phyloP scores from a whole-genome alignment of 345 rosid species.

The Gossypium bickii region DNA sequence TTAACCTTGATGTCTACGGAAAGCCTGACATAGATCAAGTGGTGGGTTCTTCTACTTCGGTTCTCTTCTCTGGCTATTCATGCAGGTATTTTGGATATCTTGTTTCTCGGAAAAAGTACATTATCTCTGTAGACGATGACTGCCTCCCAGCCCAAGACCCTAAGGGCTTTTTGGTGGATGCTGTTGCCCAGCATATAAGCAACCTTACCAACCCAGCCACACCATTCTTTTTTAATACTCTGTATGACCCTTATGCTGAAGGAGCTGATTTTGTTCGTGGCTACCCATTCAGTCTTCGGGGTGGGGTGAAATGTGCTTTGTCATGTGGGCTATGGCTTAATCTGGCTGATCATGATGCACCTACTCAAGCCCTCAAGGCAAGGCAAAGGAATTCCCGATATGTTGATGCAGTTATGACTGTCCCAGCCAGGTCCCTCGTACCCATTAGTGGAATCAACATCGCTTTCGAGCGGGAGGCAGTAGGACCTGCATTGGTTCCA shows the following conservation, averaged over 20 bases:
- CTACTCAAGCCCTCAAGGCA: slow-evolving; percentile 95
- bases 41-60: slow-evolving; percentile 53
- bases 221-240: slow-evolving; percentile 93
- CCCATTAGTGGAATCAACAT: slow-evolving; percentile 91
- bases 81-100: slow-evolving; percentile 93
- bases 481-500: slow-evolving; percentile 81
- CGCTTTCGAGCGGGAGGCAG: slow-evolving; percentile 65
- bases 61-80: slow-evolving; percentile 75
- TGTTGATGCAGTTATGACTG: slow-evolving; percentile 86
- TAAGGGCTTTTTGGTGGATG: slow-evolving; percentile 62
- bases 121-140: slow-evolving; percentile 79
- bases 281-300: slow-evolving; percentile 86
- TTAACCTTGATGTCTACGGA: slow-evolving; percentile 56
- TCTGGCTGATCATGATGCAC: slow-evolving; percentile 88
- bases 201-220: slow-evolving; percentile 83
- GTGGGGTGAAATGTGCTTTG: slow-evolving; percentile 71
- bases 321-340: slow-evolving; percentile 98
- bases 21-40: slow-evolving; percentile 62
- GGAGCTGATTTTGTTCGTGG: slow-evolving; percentile 98
- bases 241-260: slow-evolving; percentile 72
- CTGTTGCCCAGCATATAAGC: slow-evolving; percentile 64
- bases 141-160: slow-evolving; percentile 78
- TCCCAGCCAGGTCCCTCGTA: slow-evolving; percentile 56
- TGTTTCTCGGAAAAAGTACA: slow-evolving; percentile 70
- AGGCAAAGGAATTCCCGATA: slow-evolving; percentile 56